Conservation (phyloP, 176 grass and related monocot species). For the Chrysopogon serrulatus region DNA sequence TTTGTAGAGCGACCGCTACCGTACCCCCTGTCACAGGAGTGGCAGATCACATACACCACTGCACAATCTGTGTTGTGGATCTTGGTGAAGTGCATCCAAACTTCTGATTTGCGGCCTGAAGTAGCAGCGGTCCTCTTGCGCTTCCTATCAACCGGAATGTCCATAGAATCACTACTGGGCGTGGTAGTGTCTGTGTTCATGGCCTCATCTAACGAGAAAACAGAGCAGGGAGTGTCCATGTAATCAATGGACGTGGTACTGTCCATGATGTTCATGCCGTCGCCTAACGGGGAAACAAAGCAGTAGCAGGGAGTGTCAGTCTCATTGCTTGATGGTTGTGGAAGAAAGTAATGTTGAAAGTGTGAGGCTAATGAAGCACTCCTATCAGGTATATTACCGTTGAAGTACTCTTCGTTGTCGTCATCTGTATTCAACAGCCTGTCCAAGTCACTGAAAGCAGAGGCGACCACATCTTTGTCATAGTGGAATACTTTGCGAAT, state of each 20-base stretch:
- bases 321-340: too few species aligned
- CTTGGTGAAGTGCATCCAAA: conserved; percentile 1
- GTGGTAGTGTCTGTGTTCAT: too few species aligned
- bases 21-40: not conserved
- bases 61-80: not conserved
- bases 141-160: not conserved
- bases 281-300: too few species aligned
- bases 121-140: not conserved
- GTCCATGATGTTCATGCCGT: too few species aligned
- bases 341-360: too few species aligned
- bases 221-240: too few species aligned
- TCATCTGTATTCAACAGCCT: not conserved
- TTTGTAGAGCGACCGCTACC: rapidly evolving
- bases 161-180: too few species aligned
- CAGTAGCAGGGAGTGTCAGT: too few species aligned
- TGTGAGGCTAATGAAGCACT: too few species aligned
- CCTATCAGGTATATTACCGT: too few species aligned
- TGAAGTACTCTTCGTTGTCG: not conserved
- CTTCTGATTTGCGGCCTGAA: not conserved
- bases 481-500: not conserved
- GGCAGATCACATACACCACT: not conserved
- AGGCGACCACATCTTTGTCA: not conserved
- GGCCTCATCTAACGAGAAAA: too few species aligned
- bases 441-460: not conserved
- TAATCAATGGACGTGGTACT: too few species aligned